Base-by-base conservation (phyloP, 169 alveolate genomes). In the Theileria orientalis region DNA sequence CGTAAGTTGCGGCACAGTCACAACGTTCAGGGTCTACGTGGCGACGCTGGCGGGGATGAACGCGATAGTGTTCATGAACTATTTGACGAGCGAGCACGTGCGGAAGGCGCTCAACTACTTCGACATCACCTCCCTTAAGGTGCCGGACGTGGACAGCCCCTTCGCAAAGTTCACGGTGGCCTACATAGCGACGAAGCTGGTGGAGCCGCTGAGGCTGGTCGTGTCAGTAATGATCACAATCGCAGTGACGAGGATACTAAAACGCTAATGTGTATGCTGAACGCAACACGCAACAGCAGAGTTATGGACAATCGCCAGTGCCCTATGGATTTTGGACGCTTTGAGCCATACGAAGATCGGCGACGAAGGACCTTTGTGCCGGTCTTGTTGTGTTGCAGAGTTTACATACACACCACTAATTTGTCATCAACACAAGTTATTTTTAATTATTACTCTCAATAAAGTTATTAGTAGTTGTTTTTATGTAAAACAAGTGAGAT, bases 91-190 rank as follows among this genome's bases (percentile, higher is more conserved):
- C 52, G 44, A 66, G 41, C 85, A 74, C 33, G 67, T 82, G 14
- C 33, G 82, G 33, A 46, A 29, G 61, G 30, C 62, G 27, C 82
- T 82, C 19, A 62, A 74, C 49, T 16, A 35, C 35, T 13, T 69
- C 42, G 27, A 82, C 69, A 52, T 82, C 63, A 68, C 64, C 60
- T 74, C 76, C 19, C 60, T 82, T 32, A 59, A 72, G 47, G 79
- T 72, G 14, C 89, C 89, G 9, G 89, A 82, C 23, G 69, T 82
- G 67, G 89, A 82, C 51, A 69, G 89, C 21, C 56, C 46, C 29
- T n/a, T 82, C 59, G 89, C 85, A 16, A 44, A 54, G 64, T 82
- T 82, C 69, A 73, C 85, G 3, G 89, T 74, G 35, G 89, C 89
- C 7, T 82, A 82, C 52, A 66, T 82, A 21, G 85, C 84, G 16